Evolutionary conservation across 169 alveolate species (phyloP).

Genomic region (Plasmodium sp.): DNA sequence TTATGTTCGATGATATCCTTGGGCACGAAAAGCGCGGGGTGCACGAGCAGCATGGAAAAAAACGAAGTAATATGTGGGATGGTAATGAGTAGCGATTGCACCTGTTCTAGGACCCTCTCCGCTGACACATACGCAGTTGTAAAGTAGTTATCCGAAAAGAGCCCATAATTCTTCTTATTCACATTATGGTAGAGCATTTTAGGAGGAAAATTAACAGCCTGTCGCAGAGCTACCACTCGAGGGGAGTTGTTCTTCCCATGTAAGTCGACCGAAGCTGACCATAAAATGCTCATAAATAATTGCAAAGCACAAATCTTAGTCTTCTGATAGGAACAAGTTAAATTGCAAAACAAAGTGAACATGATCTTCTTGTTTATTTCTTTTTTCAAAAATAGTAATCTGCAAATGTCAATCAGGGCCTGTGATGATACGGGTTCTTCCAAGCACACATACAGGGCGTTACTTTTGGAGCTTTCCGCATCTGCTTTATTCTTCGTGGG

Average conservation of each 20-base stretch:
- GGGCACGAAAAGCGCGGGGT: constrained; percentile 61
- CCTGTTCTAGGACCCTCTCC: constrained; percentile 84
- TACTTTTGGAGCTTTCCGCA: not conserved
- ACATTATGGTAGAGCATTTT: constrained; percentile 41
- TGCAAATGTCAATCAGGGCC: constrained; percentile 80
- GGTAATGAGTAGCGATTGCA: constrained; percentile 81
- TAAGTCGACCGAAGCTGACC: constrained; percentile 76
- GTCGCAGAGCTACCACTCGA: not conserved
- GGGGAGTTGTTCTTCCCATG: constrained; percentile 64
- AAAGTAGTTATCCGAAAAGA: constrained; percentile 44
- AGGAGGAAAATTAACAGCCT: constrained; percentile 52
- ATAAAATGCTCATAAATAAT: constrained; percentile 78
- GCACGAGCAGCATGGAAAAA: constrained; percentile 49
- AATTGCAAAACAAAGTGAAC: constrained; percentile 80
- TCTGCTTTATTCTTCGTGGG: constrained; percentile 19
- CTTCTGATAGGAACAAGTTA: constrained; percentile 61
- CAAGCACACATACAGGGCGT: constrained; percentile 68
- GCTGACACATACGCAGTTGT: constrained; percentile 79
- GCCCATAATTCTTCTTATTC: constrained; percentile 19
- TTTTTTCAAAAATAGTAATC: constrained; percentile 80
- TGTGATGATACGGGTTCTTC: constrained; percentile 75
- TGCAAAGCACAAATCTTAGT: constrained; percentile 71
- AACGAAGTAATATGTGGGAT: constrained; percentile 77
- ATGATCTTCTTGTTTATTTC: constrained; percentile 82
- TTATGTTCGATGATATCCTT: constrained; percentile 56